A percentile compares a stretch with the other conserved stretches of the same genome.
These are phyloP conservation scores for Phytophthora agathidicida DNA, from an alignment of 352 stramenopile genomes.

Conservation along the genomic window DNA sequence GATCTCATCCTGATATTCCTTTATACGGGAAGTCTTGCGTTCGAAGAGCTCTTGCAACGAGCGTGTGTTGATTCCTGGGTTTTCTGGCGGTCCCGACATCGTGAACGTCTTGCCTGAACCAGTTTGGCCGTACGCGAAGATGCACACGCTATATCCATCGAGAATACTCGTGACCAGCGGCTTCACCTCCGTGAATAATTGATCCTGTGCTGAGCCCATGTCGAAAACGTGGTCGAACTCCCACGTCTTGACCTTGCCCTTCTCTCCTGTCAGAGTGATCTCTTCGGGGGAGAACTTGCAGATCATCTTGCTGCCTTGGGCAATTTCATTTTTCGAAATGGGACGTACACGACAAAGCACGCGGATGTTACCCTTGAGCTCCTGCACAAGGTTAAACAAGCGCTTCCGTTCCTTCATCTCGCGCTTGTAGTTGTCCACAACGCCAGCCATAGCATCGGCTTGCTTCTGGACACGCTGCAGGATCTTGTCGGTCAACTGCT, in stretches of 20 bases:
- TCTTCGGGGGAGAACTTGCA: slow-evolving; percentile 86
- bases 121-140: slow-evolving; percentile 91
- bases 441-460: slow-evolving; percentile 77
- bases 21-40: slow-evolving; percentile 62
- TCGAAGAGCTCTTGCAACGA: slow-evolving; percentile 86
- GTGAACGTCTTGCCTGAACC: slow-evolving; percentile 90
- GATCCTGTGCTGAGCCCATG: slow-evolving; percentile 72
- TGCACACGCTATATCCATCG: slow-evolving; percentile 90
- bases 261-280: slow-evolving; percentile 79
- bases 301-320: slow-evolving; percentile 78
- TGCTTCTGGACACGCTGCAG: slow-evolving; percentile 74
- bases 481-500: slow-evolving; percentile 80
- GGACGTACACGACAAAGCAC: slow-evolving; percentile 96
- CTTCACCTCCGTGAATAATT: slow-evolving; percentile 80
- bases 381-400: slow-evolving; percentile 96
- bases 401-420: slow-evolving; percentile 91
- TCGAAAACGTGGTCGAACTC: slow-evolving; percentile 90
- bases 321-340: slow-evolving; percentile 80
- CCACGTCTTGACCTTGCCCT: slow-evolving; percentile 87
- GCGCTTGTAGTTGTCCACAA: slow-evolving; percentile 91
- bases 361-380: slow-evolving; percentile 97
- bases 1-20: slow-evolving; percentile 87
- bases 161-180: slow-evolving; percentile 86
- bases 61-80: slow-evolving; percentile 84
- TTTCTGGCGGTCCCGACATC: slow-evolving; percentile 76